Conservation (phyloP, 73 alveolate genomes). For the Tetrahymena malaccensis region DNA sequence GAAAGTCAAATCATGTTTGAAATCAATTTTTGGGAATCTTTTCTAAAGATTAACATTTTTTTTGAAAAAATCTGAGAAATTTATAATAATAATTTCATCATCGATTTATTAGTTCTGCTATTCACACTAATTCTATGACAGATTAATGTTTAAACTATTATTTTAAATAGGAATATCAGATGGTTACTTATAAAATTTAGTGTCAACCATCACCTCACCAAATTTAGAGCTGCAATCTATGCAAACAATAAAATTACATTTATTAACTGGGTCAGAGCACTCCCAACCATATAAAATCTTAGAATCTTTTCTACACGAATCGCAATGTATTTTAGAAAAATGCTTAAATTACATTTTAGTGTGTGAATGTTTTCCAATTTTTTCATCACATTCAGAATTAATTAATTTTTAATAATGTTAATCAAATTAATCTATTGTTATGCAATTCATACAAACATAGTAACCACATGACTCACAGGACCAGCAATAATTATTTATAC, state of each 20-base stretch:
- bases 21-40: background rate
- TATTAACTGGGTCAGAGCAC: background rate
- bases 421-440: background rate
- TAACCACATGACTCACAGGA: background rate
- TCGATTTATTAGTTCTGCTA: background rate
- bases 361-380: background rate
- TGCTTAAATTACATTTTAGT: background rate
- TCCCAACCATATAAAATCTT: background rate
- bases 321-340: background rate
- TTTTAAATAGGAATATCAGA: background rate
- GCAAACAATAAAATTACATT: background rate
- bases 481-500: background rate
- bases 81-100: background rate
- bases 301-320: background rate
- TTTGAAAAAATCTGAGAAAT: background rate
- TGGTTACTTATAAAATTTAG: background rate
- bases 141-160: no score
- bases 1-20: background rate
- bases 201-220: background rate
- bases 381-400: background rate
- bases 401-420: no score
- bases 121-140: no score
- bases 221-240: background rate
- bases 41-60: background rate
- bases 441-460: background rate